Evolutionary conservation across 768 basidiomycete genomes (phyloP).

Genomic region (Termitomyces sp.): DNA sequence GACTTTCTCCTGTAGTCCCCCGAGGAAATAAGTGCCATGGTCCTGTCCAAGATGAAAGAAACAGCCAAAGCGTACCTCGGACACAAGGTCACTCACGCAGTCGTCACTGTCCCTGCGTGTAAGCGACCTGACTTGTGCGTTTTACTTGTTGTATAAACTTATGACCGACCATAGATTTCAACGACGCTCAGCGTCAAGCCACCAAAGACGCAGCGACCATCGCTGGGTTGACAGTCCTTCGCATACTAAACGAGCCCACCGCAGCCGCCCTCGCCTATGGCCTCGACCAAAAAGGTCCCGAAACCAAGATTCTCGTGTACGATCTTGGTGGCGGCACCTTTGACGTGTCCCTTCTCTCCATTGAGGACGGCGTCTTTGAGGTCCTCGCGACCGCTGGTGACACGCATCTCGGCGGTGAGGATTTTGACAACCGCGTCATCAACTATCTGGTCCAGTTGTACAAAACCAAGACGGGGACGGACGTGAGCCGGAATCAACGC

Average conservation of each 20-base stretch:
- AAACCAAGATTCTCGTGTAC: constrained; percentile 65
- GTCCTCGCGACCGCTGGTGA: constrained; percentile 72
- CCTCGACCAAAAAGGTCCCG: constrained; percentile 58
- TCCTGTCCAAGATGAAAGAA: too few species aligned
- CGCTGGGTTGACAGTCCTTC: too few species aligned
- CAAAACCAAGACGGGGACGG: not conserved
- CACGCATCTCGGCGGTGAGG: constrained; percentile 73
- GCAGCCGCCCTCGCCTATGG: constrained; percentile 73
- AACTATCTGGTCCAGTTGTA: constrained; percentile 63
- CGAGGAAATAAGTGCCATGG: constrained; percentile 55
- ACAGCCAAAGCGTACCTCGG: too few species aligned
- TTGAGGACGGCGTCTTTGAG: constrained; percentile 70
- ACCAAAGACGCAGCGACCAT: too few species aligned
- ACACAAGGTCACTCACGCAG: too few species aligned
- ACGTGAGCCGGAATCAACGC: not conserved
- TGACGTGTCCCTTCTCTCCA: constrained; percentile 68
- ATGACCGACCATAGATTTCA: too few species aligned
- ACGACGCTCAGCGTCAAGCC: too few species aligned
- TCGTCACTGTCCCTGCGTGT: too few species aligned
- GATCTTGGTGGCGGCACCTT: constrained; percentile 75
- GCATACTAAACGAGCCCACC: constrained; percentile 26
- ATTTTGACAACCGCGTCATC: constrained; percentile 71
- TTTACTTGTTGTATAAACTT: too few species aligned
- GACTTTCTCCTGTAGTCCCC: constrained; percentile 40
- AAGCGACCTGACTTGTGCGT: too few species aligned